Conservation (phyloP, 805 yeast species). For the Kurtzmaniella cleridarum region DNA sequence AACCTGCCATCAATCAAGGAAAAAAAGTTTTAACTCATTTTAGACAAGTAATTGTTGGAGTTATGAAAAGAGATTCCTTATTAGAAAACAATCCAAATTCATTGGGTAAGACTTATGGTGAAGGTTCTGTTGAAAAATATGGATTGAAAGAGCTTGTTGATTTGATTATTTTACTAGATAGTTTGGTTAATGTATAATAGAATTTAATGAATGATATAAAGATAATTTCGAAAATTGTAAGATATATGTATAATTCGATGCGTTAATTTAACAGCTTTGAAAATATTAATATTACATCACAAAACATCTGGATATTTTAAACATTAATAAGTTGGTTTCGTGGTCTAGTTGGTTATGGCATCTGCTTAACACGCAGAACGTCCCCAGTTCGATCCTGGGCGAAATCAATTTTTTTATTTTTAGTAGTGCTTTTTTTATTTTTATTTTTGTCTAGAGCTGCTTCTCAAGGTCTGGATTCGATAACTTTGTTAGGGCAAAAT, state of each 20-base stretch:
- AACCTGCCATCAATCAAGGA: slow-evolving; percentile 50
- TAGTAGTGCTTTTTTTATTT: too few relatives aligned
- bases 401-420: slow-evolving; percentile 59
- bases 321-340: slow-evolving; percentile 50
- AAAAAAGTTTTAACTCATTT: slow-evolving; percentile 46
- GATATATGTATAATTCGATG: too few relatives aligned
- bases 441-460: too few relatives aligned
- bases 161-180: slow-evolving; percentile 48
- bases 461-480: too few relatives aligned
- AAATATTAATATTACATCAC: too few relatives aligned
- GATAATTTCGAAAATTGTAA: too few relatives aligned
- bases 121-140: slow-evolving; percentile 18
- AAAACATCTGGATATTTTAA: too few relatives aligned
- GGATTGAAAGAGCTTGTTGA: slow-evolving; percentile 51
- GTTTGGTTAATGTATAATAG: slow-evolving; percentile 24
- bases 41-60: slow-evolving; percentile 53
- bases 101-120: slow-evolving; percentile 5
- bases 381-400: slow-evolving; percentile 99
- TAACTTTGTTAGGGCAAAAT: too few relatives aligned
- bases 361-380: slow-evolving; percentile 99
- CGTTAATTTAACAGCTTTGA: too few relatives aligned
- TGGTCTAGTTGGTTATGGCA: slow-evolving; percentile 99
- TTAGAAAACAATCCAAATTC: slow-evolving; percentile 12
- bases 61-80: slow-evolving; percentile 53
- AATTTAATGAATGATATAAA: background rate